These are phyloP conservation scores for Mortierella sp. DNA, from an alignment of 371 early-diverging fungal species.

Conservation along the genomic window DNA sequence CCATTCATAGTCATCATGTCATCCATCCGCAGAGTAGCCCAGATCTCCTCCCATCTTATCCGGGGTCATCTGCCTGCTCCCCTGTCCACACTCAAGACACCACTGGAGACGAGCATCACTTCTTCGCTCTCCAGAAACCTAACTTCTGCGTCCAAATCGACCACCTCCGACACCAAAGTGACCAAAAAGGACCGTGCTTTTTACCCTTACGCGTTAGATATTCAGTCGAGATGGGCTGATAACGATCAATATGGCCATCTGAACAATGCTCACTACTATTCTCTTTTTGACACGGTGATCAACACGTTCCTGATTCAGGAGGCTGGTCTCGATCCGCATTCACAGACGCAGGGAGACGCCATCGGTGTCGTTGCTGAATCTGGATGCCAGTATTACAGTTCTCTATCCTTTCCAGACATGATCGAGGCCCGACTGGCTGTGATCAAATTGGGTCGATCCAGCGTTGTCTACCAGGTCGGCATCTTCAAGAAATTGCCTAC, in stretches of 20 bases:
- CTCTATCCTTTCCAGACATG: constrained; percentile 64
- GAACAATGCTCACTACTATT: constrained; percentile 70
- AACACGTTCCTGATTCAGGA: constrained; percentile 66
- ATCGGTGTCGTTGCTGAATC: constrained; percentile 68
- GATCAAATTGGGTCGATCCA: constrained; percentile 64
- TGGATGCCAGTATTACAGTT: constrained; percentile 59
- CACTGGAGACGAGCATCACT: not conserved
- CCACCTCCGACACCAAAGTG: constrained; percentile 11
- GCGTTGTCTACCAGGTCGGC: constrained; percentile 69
- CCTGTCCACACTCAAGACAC: not conserved
- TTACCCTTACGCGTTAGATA: constrained; percentile 50
- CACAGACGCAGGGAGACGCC: constrained; percentile 49
- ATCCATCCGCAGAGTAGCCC: constrained; percentile 28
- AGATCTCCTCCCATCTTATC: constrained; percentile 27
- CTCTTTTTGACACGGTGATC: constrained; percentile 69
- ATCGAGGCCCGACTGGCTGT: constrained; percentile 65
- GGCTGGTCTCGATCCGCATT: constrained; percentile 57
- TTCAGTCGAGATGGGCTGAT: constrained; percentile 64
- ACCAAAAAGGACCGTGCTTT: constrained; percentile 49
- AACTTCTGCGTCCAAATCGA: constrained; percentile 13
- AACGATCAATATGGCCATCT: constrained; percentile 74
- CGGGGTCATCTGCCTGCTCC: constrained; percentile 6
- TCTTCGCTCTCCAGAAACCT: constrained; percentile 17
- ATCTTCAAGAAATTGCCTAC: constrained; percentile 59
- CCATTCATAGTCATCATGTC: constrained; percentile 16